These are phyloP conservation scores for Alloteropsis semialata DNA, from an alignment of 176 grass and related monocot genomes.

Conservation along the genomic window DNA sequence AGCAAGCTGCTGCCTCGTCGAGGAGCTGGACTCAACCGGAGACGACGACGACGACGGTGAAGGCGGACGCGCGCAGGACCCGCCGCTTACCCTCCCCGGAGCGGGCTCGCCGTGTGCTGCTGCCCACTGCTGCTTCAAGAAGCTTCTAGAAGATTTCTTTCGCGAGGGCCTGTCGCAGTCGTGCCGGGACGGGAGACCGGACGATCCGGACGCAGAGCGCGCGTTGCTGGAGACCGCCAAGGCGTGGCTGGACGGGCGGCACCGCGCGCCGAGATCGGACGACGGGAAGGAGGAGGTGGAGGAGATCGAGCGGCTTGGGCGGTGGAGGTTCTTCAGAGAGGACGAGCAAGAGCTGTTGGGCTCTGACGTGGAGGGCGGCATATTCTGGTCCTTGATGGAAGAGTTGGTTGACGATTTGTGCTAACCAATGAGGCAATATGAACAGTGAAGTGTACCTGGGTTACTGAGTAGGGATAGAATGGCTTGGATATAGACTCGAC, in stretches of 20 bases:
- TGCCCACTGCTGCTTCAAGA: slow-evolving; percentile 27
- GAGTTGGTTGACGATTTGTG: slow-evolving; percentile 45
- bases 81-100: slow-evolving; percentile 31
- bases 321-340: slow-evolving; percentile 57
- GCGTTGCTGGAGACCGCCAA: slow-evolving; percentile 32
- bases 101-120: background rate
- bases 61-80: background rate
- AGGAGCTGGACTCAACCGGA: background rate
- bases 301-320: slow-evolving; percentile 50
- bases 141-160: slow-evolving; percentile 73
- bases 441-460: too few species aligned
- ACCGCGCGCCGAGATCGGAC: background rate
- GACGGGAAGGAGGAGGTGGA: slow-evolving; percentile 18
- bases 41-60: background rate
- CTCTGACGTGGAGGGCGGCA: slow-evolving; percentile 28
- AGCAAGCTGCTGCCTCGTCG: background rate
- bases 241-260: slow-evolving; percentile 45
- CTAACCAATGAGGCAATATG: background rate
- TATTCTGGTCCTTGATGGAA: slow-evolving; percentile 51
- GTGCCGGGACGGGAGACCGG: background rate
- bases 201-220: background rate
- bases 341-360: slow-evolving; percentile 28
- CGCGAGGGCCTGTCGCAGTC: slow-evolving; percentile 15
- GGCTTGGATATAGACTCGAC: background rate
- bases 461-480: background rate